Base-by-base conservation (phyloP, 2,329 filamentous ascomycete species). In the Fusarium napiforme region DNA sequence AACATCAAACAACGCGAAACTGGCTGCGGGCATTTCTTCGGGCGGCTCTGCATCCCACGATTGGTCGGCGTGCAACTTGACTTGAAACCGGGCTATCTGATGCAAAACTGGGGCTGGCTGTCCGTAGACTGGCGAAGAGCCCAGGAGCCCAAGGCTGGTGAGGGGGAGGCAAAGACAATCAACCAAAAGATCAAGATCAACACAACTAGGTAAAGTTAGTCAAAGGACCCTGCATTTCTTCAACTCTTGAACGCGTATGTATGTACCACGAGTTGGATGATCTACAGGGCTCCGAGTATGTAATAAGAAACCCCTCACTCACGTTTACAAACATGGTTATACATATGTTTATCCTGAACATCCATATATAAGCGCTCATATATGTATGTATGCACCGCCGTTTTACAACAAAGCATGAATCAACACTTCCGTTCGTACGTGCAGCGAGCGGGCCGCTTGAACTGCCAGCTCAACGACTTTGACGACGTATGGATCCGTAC, bases 81-180 rank as follows among this genome's bases (percentile, higher is more conserved):
- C 46, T 43, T 75, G 72, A 75, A 75, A 75, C 72, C 60, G 52
- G 53, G 45, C 71, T 65, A 66, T 72, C 58, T 73, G 66, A 67
- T 63, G 55, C 67, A 72, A 72, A 72, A 72, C 66, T 64, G 67
- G 59, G 67, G 67, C 58, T 43, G 26, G 42, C 39, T 42, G 30
- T 14, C 30, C 12, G 11, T 32, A 42, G 39, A 15, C 39, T 42
- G 21, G 39, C 19, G 30, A 32, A 14, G 30, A 11, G 30, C 30
- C 30, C 8, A 9, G 18, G 34, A 19, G 28, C 30, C 30, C 11
- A 30, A 30, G 30, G 30, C 21, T 36, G 50, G 36, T 49, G 60
- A 66, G 64, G 32, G 32, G 12, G 59, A 69, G 67, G 57, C 64
- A 53, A 60, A 56, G 42, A 36, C 34, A 37, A 40, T 34, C 14